A percentile compares a stretch with the other conserved stretches of the same genome.
phyloP scores from a whole-genome alignment of 768 basidiomycete species.

The Zangia roseola region DNA sequence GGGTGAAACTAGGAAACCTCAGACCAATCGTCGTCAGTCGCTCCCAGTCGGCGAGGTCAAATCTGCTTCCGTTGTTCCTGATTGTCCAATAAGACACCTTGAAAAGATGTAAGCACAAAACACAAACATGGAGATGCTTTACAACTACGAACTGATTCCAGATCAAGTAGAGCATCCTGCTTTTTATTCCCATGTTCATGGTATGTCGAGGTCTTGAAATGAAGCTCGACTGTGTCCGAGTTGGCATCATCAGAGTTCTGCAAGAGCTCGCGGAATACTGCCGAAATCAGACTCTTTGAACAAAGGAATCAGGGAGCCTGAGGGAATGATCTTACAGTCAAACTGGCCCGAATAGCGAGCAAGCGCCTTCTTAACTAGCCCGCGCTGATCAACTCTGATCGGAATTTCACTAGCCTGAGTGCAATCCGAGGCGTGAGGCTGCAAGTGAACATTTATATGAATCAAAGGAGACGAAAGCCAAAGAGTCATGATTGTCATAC shows the following conservation, averaged over 20 bases:
- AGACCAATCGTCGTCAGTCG: constrained; percentile 85
- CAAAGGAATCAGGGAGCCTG: not conserved
- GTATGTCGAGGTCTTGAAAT: constrained; percentile 61
- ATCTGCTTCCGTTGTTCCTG: constrained; percentile 81
- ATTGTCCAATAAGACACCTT: constrained; percentile 81
- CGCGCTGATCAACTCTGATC: constrained; percentile 80
- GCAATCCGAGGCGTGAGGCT: too few species aligned
- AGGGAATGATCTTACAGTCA: constrained; percentile 44
- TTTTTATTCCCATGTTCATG: constrained; percentile 17
- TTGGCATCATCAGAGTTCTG: constrained; percentile 60
- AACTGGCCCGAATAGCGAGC: constrained; percentile 92
- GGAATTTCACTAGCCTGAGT: too few species aligned
- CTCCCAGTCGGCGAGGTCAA: constrained; percentile 84
- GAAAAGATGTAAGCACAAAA: not conserved
- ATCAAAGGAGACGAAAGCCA: too few species aligned
- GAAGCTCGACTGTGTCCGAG: constrained; percentile 69
- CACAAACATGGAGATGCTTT: constrained; percentile 12
- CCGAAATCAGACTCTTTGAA: not conserved
- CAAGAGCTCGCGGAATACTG: constrained; percentile 58
- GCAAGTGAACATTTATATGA: too few species aligned
- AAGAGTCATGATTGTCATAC: too few species aligned
- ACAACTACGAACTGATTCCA: constrained; percentile 55
- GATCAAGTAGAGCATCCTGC: constrained; percentile 35
- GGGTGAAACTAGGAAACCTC: too few species aligned
- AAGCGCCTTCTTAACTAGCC: constrained; percentile 93